A percentile compares a stretch with the other conserved stretches of the same genome.
Conservation (phyloP, 768 basidiomycete genomes). For the Glaciozyma martinii region DNA sequence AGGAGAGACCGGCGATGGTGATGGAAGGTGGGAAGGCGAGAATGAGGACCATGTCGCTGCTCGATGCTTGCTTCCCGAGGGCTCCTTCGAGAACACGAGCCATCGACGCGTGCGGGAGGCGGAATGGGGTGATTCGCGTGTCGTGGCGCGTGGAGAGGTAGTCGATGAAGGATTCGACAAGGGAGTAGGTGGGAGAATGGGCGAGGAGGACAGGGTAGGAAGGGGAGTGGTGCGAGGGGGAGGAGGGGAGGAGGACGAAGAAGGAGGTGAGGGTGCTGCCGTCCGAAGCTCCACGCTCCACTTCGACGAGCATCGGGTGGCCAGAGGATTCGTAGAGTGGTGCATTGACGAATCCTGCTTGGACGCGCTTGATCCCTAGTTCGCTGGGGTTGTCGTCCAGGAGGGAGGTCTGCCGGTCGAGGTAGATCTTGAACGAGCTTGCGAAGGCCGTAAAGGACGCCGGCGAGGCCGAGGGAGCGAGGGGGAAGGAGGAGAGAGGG, state of each 20-base stretch:
- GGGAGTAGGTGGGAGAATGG: background rate
- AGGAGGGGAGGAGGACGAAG: constrained; percentile 6
- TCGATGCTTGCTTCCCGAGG: background rate
- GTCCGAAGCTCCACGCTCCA: background rate
- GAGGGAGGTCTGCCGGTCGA: background rate
- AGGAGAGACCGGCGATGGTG: constrained; percentile 2
- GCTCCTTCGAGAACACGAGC: constrained; percentile 48
- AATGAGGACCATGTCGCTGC: background rate
- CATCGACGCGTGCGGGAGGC: constrained; percentile 43
- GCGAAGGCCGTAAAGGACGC: background rate
- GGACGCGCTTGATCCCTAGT: background rate
- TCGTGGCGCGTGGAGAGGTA: constrained; percentile 8
- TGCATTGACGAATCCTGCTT: constrained; percentile 1
- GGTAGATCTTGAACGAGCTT: background rate
- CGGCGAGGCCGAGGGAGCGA: background rate
- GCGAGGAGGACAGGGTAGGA: too few relatives aligned
- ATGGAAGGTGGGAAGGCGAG: constrained; percentile 3
- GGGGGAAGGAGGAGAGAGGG: background rate
- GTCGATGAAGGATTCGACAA: background rate
- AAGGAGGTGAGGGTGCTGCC: background rate
- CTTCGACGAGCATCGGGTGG: background rate
- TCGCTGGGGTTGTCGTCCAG: background rate
- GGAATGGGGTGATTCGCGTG: background rate
- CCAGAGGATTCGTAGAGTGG: too few relatives aligned
- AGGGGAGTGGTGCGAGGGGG: too few relatives aligned